Percentiles rank a stretch among this genome's conserved stretches.
These are phyloP conservation scores for Naganishia cerealis DNA, from an alignment of 1,284 basidiomycete species.

Conservation along the genomic window DNA sequence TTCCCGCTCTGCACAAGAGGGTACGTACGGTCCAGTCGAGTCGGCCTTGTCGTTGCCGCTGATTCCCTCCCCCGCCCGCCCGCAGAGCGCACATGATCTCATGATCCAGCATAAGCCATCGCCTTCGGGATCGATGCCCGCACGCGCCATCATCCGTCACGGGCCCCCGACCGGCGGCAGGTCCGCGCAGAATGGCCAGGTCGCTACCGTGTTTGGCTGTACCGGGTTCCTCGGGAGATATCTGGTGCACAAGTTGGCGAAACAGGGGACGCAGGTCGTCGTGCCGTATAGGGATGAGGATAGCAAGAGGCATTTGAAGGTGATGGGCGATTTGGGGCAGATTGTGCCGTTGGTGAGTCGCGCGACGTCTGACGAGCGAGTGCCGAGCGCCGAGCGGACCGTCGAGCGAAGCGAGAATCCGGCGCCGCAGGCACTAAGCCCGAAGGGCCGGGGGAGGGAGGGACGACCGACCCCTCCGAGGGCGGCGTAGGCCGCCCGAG, in stretches of 20 bases:
- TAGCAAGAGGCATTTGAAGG: constrained; percentile 83
- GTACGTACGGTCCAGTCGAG: not conserved
- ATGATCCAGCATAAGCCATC: constrained; percentile 41
- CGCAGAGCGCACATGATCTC: constrained; percentile 51
- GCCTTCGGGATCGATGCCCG: constrained; percentile 36
- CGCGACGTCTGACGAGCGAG: not conserved
- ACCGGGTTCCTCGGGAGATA: constrained; percentile 95
- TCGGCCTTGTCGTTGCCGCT: not conserved
- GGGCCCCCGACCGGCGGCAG: constrained; percentile 74
- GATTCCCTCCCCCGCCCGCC: not conserved
- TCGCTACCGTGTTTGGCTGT: constrained; percentile 93
- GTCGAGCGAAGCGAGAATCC: not conserved
- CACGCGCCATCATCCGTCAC: constrained; percentile 65
- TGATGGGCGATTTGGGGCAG: constrained; percentile 95
- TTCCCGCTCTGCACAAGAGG: constrained; percentile 10
- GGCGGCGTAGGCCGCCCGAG: too few relatives aligned
- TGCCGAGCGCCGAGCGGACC: too few relatives aligned
- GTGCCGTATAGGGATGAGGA: constrained; percentile 96
- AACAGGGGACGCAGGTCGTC: constrained; percentile 89
- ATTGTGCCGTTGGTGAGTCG: constrained; percentile 86
- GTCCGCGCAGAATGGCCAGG: constrained; percentile 81
- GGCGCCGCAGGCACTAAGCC: too few relatives aligned
- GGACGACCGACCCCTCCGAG: too few relatives aligned
- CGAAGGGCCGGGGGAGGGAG: not conserved
- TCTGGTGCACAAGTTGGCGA: constrained; percentile 89